Conservation (phyloP, 176 grass and related monocot genomes). For the Coix lacrymajobi region DNA sequence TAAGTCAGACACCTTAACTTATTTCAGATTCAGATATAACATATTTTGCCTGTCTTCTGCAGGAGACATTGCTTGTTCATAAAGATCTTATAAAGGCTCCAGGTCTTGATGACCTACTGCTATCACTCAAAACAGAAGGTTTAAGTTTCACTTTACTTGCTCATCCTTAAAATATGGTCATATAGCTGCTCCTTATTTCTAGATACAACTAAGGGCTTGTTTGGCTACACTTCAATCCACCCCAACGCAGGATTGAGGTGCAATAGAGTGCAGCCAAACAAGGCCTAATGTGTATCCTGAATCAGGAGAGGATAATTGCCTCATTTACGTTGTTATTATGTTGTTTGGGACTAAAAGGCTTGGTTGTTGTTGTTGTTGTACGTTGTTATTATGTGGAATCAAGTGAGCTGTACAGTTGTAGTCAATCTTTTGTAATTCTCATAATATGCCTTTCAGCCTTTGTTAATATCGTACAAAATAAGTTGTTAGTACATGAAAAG, state of each 20-base stretch:
- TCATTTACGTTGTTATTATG: neutral
- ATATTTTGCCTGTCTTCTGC: constrained; percentile 17
- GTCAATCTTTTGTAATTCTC: neutral
- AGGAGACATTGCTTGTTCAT: constrained; percentile 98
- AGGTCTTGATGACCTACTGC: constrained; percentile 59
- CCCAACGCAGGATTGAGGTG: neutral
- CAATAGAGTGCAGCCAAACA: neutral
- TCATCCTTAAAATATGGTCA: neutral
- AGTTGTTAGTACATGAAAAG: neutral
- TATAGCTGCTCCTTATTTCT: neutral
- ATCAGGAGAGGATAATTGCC: neutral
- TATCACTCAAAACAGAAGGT: constrained; percentile 83
- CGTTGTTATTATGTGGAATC: too few relatives aligned
- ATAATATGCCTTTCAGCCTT: neutral
- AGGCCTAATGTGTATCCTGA: neutral
- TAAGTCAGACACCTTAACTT: neutral
- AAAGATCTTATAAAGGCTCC: constrained; percentile 59
- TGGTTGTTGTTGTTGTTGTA: too few relatives aligned
- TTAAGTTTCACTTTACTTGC: neutral
- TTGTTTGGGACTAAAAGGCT: too few relatives aligned
- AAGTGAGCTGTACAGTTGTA: neutral
- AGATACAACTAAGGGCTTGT: neutral
- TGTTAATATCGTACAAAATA: neutral
- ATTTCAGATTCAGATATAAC: neutral
- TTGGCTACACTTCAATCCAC: neutral